A percentile compares a stretch with the other conserved stretches of the same genome.
phyloP scores from a whole-genome alignment of 805 yeast species.

The Kodamaea hsintzibuensis region DNA sequence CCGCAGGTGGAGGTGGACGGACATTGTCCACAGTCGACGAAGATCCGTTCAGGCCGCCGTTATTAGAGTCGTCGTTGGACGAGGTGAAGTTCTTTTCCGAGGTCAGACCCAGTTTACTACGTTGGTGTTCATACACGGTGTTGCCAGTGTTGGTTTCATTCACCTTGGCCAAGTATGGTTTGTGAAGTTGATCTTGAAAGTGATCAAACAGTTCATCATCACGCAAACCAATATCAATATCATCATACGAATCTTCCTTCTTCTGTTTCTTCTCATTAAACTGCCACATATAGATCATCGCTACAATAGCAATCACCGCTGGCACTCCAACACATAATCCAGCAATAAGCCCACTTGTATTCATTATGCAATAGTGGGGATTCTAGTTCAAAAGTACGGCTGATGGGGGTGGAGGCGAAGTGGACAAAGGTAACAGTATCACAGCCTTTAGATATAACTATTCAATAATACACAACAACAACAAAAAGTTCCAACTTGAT shows the following conservation, averaged over 20 bases:
- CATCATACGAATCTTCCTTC: conserved; percentile 32
- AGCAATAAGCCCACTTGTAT: conserved; percentile 31
- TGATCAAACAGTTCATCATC: conserved; percentile 37
- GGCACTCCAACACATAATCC: conserved; percentile 46
- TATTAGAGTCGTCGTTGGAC: conserved; percentile 13
- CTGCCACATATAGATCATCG: conserved; percentile 26
- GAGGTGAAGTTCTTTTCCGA: conserved; percentile 1
- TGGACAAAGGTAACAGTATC: background rate
- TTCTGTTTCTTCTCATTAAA: conserved; percentile 32
- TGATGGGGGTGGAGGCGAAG: background rate
- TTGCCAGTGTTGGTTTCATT: conserved; percentile 1
- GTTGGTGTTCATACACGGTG: background rate
- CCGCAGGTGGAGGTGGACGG: conserved; percentile 10
- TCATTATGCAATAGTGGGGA: background rate
- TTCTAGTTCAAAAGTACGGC: background rate
- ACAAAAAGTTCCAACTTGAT: too few species aligned
- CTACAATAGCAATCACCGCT: conserved; percentile 25
- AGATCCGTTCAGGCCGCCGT: conserved; percentile 9
- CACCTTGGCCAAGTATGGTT: conserved; percentile 15
- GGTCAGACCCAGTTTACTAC: conserved; percentile 3
- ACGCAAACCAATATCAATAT: conserved; percentile 35
- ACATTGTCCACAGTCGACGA: conserved; percentile 5
- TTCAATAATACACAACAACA: too few species aligned
- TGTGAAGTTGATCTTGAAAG: conserved; percentile 40
- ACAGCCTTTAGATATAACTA: background rate